A percentile compares a stretch with the other conserved stretches of the same genome.
These are phyloP conservation scores for Microcera coccophila DNA, from an alignment of 2,329 filamentous ascomycete genomes.

Conservation along the genomic window DNA sequence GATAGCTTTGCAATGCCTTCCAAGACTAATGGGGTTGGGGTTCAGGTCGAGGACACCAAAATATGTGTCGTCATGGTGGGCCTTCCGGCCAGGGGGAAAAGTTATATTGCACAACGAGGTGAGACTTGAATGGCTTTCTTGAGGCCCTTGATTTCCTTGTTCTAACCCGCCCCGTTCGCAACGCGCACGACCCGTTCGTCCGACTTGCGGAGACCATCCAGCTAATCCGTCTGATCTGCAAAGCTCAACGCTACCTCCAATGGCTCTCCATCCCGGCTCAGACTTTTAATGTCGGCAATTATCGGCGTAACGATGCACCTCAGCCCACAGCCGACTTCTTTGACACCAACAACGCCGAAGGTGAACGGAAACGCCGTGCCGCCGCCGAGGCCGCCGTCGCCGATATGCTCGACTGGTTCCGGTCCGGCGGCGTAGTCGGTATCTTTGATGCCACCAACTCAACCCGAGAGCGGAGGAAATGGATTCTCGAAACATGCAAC, in stretches of 20 bases:
- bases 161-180: not conserved
- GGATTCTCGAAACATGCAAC: slow-evolving; percentile 80
- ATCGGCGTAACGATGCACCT: slow-evolving; percentile 83
- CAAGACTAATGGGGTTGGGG: slow-evolving; percentile 62
- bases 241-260: slow-evolving; percentile 87
- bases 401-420: slow-evolving; percentile 95
- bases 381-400: slow-evolving; percentile 87
- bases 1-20: slow-evolving; percentile 39
- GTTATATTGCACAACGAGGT: slow-evolving; percentile 97
- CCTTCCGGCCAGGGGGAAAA: slow-evolving; percentile 91
- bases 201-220: not conserved
- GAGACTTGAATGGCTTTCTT: slow-evolving; percentile 28
- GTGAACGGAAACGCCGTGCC: slow-evolving; percentile 80
- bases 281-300: slow-evolving; percentile 96
- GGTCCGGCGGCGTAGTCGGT: slow-evolving; percentile 74
- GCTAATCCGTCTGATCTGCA: not conserved
- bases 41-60: slow-evolving; percentile 90
- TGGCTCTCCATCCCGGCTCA: slow-evolving; percentile 94
- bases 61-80: slow-evolving; percentile 99
- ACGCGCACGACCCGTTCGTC: not conserved
- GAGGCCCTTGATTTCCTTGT: not conserved
- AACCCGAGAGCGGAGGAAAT: slow-evolving; percentile 81
- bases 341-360: slow-evolving; percentile 83
- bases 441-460: slow-evolving; percentile 97
- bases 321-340: slow-evolving; percentile 95